Conservation (phyloP, 108 stramenopile species). For the Cylindrotheca fusiformis region DNA sequence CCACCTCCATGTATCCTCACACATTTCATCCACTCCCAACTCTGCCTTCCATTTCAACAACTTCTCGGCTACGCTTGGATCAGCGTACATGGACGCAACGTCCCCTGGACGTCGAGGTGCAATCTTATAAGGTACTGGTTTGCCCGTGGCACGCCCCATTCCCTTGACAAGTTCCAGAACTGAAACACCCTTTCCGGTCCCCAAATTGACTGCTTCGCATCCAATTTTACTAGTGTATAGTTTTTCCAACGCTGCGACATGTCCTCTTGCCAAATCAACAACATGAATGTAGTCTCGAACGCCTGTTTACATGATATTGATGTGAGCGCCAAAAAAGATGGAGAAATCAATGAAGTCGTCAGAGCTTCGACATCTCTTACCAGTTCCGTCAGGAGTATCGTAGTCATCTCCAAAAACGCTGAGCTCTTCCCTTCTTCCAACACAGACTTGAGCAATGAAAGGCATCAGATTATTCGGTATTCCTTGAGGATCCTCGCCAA, state of each 20-base stretch:
- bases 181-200: conserved; percentile 92
- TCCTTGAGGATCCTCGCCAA: conserved; percentile 99
- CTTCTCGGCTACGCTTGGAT: conserved; percentile 73
- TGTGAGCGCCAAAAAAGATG: neutral
- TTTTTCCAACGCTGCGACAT: conserved; percentile 90
- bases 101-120: conserved; percentile 91
- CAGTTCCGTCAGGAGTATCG: conserved; percentile 98
- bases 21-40: conserved; percentile 91
- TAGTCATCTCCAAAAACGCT: conserved; percentile 97
- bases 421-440: conserved; percentile 90
- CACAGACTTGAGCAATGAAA: conserved; percentile 89
- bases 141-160: conserved; percentile 90
- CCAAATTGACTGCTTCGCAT: conserved; percentile 93
- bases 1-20: conserved; percentile 97
- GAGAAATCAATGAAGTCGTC: neutral
- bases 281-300: conserved; percentile 99
- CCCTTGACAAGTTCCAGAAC: conserved; percentile 95
- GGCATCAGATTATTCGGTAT: conserved; percentile 99
- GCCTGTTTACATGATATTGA: conserved; percentile 13
- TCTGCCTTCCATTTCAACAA: conserved; percentile 91
- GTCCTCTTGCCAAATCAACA: conserved; percentile 96
- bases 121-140: conserved; percentile 86
- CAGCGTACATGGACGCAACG: conserved; percentile 92
- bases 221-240: conserved; percentile 66
- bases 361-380: too few species aligned